These are phyloP conservation scores for Venturia pyrina DNA, from an alignment of 2,329 filamentous ascomycete genomes.

Conservation along the genomic window DNA sequence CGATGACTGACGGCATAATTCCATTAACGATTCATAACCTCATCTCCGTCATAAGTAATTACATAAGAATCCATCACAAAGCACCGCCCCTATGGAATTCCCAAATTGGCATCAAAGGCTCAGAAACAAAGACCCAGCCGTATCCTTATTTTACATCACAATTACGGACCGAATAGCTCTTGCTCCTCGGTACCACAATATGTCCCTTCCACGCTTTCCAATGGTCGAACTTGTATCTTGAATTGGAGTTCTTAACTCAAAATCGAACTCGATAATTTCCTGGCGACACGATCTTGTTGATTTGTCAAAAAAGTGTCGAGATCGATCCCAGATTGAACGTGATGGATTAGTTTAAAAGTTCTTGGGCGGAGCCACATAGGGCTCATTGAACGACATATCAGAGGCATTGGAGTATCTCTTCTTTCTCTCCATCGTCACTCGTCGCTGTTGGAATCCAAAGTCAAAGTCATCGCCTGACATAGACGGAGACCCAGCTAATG, in stretches of 20 bases:
- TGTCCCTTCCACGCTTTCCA: too few species aligned
- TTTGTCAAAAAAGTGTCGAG: not conserved
- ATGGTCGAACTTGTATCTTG: too few species aligned
- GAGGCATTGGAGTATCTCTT: not conserved
- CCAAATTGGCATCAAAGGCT: not conserved
- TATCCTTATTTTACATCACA: not conserved
- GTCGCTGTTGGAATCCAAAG: not conserved
- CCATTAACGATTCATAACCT: not conserved
- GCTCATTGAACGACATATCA: not conserved
- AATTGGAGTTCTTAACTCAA: too few species aligned
- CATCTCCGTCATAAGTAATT: not conserved
- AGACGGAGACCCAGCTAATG: not conserved
- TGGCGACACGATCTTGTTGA: not conserved
- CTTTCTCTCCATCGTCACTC: not conserved
- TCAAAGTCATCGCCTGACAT: not conserved
- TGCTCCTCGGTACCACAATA: not conserved
- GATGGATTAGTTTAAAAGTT: not conserved
- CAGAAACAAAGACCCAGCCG: not conserved
- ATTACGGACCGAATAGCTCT: not conserved
- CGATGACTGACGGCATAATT: not conserved
- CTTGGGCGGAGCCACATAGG: not conserved
- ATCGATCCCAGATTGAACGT: not conserved
- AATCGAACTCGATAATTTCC: not conserved
- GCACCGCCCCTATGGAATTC: not conserved
- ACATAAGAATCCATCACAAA: constrained; percentile 5